Conservation (phyloP, 305 asterid species). For the Solanum aculeatissimum region DNA sequence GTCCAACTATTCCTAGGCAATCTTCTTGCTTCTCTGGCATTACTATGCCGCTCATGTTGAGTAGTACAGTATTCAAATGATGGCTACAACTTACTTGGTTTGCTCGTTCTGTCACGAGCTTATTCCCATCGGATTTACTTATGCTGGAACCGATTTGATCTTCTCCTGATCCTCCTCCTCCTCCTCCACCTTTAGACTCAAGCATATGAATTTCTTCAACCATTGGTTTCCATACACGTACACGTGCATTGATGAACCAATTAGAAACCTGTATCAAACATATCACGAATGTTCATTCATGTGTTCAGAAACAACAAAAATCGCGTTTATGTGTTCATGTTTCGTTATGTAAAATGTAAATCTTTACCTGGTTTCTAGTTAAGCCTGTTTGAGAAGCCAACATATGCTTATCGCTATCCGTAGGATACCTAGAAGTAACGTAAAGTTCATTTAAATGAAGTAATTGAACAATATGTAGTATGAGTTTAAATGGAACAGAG, state of each 20-base stretch:
- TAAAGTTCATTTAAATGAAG: neutral
- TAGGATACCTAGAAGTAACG: conserved; percentile 50
- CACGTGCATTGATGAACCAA: conserved; percentile 85
- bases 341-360: neutral
- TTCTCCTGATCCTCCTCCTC: neutral
- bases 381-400: conserved; percentile 81
- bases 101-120: neutral
- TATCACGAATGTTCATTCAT: neutral
- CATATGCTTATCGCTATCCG: conserved; percentile 83
- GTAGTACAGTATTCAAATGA: conserved; percentile 5
- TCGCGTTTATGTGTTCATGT: neutral
- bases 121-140: neutral
- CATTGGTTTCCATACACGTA: conserved; percentile 89
- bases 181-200: conserved; percentile 39
- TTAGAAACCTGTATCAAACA: conserved; percentile 49
- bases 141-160: conserved; percentile 8
- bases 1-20: neutral
- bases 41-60: neutral
- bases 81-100: conserved; percentile 5
- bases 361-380: conserved; percentile 63
- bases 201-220: conserved; percentile 78
- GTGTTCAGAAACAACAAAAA: neutral
- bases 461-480: neutral
- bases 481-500: neutral
- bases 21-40: conserved; percentile 14